These are phyloP conservation scores for Yarrowia sp. DNA, from an alignment of 805 yeast genomes.

Conservation along the genomic window DNA sequence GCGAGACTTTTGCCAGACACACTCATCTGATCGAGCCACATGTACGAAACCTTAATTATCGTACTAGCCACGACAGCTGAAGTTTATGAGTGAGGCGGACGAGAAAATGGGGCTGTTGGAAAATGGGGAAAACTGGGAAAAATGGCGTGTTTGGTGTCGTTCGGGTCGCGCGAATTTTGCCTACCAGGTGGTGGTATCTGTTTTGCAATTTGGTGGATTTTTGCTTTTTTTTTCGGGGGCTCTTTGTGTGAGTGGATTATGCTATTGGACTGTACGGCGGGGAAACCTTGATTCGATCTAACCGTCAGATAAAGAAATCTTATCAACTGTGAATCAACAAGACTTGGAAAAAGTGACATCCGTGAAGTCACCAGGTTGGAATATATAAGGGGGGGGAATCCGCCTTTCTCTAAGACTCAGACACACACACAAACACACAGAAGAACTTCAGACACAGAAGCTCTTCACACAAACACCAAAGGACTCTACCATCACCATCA, in stretches of 20 bases:
- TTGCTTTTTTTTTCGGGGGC: not conserved
- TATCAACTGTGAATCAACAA: too few species aligned
- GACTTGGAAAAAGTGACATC: too few species aligned
- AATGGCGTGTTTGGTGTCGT: not conserved
- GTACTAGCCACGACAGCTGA: slow-evolving; percentile 4
- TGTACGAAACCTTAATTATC: not conserved
- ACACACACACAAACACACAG: too few species aligned
- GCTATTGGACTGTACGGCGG: slow-evolving; percentile 19
- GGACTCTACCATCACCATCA: not conserved
- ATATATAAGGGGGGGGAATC: too few species aligned
- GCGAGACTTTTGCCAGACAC: too few species aligned
- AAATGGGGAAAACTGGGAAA: not conserved
- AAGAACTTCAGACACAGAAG: not conserved
- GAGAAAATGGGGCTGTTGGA: too few species aligned
- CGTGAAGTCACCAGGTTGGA: too few species aligned
- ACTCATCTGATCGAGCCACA: not conserved
- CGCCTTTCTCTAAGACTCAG: too few species aligned
- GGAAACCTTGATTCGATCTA: not conserved
- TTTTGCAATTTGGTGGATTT: not conserved
- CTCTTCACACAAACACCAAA: not conserved
- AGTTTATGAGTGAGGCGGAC: too few species aligned
- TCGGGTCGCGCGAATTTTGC: slow-evolving; percentile 25
- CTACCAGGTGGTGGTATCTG: not conserved
- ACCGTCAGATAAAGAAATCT: not conserved
- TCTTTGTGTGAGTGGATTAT: not conserved